Evolutionary conservation across 352 stramenopile genomes (phyloP).

Genomic region (Phytophthora uliginosa): DNA sequence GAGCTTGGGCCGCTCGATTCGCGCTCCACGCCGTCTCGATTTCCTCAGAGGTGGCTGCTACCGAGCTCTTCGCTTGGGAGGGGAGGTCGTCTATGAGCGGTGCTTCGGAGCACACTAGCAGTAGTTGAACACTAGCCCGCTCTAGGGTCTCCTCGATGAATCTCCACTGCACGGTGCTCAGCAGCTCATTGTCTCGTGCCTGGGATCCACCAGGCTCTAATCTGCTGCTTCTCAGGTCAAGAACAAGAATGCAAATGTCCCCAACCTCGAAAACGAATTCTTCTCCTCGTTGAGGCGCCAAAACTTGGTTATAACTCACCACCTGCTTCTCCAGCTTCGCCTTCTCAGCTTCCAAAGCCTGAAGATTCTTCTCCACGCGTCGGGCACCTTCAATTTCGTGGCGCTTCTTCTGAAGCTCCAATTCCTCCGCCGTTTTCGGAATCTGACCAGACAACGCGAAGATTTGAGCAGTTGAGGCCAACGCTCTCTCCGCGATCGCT

Average conservation of each 20-base stretch:
- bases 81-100: conserved; percentile 53
- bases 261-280: conserved; percentile 65
- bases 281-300: conserved; percentile 68
- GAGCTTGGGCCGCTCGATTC: conserved; percentile 46
- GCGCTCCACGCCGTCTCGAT: conserved; percentile 52
- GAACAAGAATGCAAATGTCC: conserved; percentile 56
- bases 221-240: conserved; percentile 71
- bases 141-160: conserved; percentile 64
- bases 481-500: conserved; percentile 55
- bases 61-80: not conserved
- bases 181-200: conserved; percentile 57
- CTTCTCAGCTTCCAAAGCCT: conserved; percentile 62
- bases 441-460: conserved; percentile 57
- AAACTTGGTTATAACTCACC: conserved; percentile 69
- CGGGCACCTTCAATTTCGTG: conserved; percentile 72
- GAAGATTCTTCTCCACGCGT: conserved; percentile 68
- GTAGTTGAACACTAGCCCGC: conserved; percentile 32
- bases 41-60: conserved; percentile 10
- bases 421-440: conserved; percentile 37
- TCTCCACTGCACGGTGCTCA: conserved; percentile 71
- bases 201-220: conserved; percentile 72
- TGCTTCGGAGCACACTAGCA: conserved; percentile 65
- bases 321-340: conserved; percentile 57
- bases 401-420: conserved; percentile 73
- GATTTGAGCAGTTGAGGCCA: conserved; percentile 59